Evolutionary conservation across 129 eudicot genomes (phyloP).

Genomic region (Rutidosis leptorrhynchoides): DNA sequence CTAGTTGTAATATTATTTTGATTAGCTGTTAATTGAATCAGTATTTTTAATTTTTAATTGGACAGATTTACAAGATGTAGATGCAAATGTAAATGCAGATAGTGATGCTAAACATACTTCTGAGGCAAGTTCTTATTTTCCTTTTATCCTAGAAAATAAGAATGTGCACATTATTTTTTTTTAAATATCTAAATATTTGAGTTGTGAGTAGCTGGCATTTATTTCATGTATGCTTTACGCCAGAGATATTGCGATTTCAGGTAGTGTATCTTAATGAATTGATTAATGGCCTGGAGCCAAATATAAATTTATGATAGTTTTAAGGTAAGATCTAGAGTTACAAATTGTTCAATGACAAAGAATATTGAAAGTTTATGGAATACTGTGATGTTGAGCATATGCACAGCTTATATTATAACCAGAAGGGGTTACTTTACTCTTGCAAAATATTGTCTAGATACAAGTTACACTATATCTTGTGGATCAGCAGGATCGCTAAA

Average conservation of each 20-base stretch:
- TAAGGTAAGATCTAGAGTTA: constrained; percentile 8
- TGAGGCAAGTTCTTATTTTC: constrained; percentile 38
- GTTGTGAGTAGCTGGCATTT: neutral
- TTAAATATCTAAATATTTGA: constrained; percentile 1
- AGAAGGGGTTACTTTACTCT: constrained; percentile 11
- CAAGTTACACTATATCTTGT: neutral
- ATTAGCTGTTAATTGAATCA: neutral
- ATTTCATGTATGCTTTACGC: neutral
- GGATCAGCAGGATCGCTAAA: neutral
- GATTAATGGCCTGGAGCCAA: neutral
- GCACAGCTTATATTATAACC: neutral
- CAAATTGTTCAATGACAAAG: neutral
- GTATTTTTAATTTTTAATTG: constrained; percentile 31
- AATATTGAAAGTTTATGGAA: neutral
- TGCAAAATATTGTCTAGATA: constrained; percentile 18
- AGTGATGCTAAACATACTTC: constrained; percentile 28
- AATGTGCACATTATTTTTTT: neutral
- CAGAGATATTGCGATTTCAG: neutral
- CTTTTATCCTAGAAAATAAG: neutral
- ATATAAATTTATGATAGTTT: neutral
- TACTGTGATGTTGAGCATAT: constrained; percentile 5
- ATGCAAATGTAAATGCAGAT: constrained; percentile 26
- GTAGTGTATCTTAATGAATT: neutral
- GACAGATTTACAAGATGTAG: constrained; percentile 25
- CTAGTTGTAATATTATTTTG: neutral